A percentile compares a stretch with the other conserved stretches of the same genome.
Evolutionary conservation across 371 early-diverging fungal genomes (phyloP).

Genomic region (Actinomortierella wolfii): DNA sequence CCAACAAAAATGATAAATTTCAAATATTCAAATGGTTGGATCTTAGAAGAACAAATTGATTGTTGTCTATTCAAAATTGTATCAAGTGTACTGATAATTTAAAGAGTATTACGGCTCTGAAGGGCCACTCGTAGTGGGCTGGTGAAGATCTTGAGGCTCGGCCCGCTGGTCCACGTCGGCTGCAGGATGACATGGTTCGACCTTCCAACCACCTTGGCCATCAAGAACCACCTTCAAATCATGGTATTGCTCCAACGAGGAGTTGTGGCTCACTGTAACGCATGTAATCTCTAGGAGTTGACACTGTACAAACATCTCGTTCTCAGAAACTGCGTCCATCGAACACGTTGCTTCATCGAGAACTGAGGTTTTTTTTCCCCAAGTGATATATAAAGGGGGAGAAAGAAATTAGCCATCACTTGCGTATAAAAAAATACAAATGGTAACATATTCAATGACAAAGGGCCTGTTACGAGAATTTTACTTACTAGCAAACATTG

Average conservation of each 20-base stretch:
- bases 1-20: no score
- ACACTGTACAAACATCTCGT: conserved; percentile 55
- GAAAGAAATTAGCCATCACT: no score
- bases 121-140: no score
- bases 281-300: conserved; percentile 59
- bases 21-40: no score
- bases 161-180: no score
- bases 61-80: no score
- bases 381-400: neutral
- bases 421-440: conserved; percentile 6
- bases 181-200: neutral
- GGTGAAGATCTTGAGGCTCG: no score
- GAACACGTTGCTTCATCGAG: conserved; percentile 81
- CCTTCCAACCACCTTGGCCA: conserved; percentile 48
- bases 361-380: no score
- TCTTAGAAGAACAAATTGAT: no score
- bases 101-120: no score
- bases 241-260: conserved; percentile 55
- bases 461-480: neutral
- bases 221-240: conserved; percentile 50
- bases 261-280: conserved; percentile 73
- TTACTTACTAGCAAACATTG: conserved; percentile 66
- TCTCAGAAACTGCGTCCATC: conserved; percentile 61
- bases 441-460: neutral
- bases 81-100: no score